Evolutionary conservation across 2,329 filamentous ascomycete genomes (phyloP).

Genomic region (Monilinia laxa): DNA sequence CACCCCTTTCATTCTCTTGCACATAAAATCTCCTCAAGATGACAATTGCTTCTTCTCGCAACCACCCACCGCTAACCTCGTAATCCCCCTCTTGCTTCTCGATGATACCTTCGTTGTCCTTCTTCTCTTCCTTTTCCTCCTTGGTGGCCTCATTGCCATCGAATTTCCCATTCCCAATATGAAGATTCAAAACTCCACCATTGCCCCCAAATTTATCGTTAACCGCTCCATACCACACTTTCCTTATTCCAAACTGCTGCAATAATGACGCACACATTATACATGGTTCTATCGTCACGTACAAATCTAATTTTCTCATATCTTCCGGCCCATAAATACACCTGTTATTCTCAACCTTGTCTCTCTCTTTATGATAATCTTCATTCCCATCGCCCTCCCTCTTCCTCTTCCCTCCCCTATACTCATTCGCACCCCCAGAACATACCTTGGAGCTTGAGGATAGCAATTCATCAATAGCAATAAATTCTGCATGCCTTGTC

Average conservation of each 20-base stretch:
- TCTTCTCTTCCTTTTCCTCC: conserved; percentile 67
- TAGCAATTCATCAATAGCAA: conserved; percentile 72
- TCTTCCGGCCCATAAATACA: conserved; percentile 55
- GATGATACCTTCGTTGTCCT: conserved; percentile 6
- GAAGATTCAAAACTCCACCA: conserved; percentile 86
- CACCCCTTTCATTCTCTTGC: conserved; percentile 93
- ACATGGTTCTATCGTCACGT: conserved; percentile 97
- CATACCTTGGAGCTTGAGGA: conserved; percentile 46
- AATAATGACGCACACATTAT: conserved; percentile 97
- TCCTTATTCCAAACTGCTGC: conserved; percentile 81
- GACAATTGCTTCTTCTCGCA: conserved; percentile 81
- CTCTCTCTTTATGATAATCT: background rate
- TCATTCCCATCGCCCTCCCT: background rate
- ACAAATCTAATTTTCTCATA: conserved; percentile 72
- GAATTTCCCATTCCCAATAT: conserved; percentile 44
- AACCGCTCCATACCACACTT: conserved; percentile 90
- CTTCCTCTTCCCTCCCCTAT: conserved; percentile 30
- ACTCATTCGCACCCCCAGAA: background rate
- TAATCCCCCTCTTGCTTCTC: conserved; percentile 72
- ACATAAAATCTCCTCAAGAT: conserved; percentile 92
- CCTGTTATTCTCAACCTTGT: conserved; percentile 45
- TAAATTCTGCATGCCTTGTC: conserved; percentile 92
- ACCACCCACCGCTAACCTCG: conserved; percentile 81
- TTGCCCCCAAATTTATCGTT: conserved; percentile 98
- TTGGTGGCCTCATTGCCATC: conserved; percentile 15